phyloP scores from a whole-genome alignment of 2,329 filamentous ascomycete genomes.

The Plectosphaerella cucumerina region DNA sequence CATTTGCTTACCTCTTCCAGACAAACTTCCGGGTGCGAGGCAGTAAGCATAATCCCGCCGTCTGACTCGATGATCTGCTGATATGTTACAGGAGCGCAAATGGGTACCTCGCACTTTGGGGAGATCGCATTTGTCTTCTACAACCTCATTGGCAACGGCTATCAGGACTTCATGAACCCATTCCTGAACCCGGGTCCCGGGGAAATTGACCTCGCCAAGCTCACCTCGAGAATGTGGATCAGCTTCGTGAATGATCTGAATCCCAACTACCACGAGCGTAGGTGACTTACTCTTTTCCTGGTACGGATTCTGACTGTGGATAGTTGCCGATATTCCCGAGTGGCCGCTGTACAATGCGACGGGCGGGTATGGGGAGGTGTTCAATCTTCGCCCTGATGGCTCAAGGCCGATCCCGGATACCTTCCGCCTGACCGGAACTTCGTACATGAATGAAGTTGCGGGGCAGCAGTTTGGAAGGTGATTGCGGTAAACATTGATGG shows the following conservation, averaged over 20 bases:
- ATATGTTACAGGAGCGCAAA: not conserved
- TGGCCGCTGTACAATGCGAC: not conserved
- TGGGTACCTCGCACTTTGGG: not conserved
- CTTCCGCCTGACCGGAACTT: not conserved
- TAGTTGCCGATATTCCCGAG: not conserved
- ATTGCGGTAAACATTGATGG: too few relatives aligned
- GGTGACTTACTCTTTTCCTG: not conserved
- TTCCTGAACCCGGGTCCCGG: not conserved
- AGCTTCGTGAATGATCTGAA: not conserved
- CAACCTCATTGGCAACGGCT: not conserved
- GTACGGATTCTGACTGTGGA: too few relatives aligned
- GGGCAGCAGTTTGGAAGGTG: not conserved
- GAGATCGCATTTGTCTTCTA: not conserved
- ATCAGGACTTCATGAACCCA: not conserved
- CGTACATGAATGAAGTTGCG: not conserved
- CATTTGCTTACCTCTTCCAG: not conserved
- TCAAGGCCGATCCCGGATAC: not conserved
- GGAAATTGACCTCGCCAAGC: not conserved
- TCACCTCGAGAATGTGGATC: not conserved
- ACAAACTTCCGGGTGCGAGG: not conserved
- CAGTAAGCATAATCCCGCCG: not conserved
- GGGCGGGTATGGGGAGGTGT: not conserved
- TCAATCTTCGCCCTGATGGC: not conserved
- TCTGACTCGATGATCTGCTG: not conserved
- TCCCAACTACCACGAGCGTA: not conserved